Evolutionary conservation across 805 yeast species (phyloP).

Genomic region (Saturnispora sekii): DNA sequence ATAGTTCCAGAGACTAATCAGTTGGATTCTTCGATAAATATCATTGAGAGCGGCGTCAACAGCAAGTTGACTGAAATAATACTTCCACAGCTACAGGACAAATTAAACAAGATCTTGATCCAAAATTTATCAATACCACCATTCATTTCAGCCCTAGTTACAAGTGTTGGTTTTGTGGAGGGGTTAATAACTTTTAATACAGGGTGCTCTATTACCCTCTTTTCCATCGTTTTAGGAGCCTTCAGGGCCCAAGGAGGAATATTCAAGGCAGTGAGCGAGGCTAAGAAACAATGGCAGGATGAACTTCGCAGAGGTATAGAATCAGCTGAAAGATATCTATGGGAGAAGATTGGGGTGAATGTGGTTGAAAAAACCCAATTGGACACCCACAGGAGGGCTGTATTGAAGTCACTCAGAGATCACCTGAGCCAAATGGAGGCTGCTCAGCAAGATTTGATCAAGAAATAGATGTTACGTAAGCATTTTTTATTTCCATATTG

Average conservation of each 20-base stretch:
- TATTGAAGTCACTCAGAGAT: neutral
- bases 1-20: slow-evolving; percentile 11
- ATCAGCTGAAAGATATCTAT: neutral
- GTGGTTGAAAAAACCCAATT: slow-evolving; percentile 1
- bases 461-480: neutral
- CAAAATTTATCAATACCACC: slow-evolving; percentile 19
- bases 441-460: neutral
- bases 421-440: neutral
- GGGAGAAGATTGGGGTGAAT: slow-evolving; percentile 4
- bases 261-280: slow-evolving; percentile 9
- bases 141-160: slow-evolving; percentile 19
- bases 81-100: slow-evolving; percentile 22
- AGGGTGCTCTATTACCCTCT: slow-evolving; percentile 20
- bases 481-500: no score
- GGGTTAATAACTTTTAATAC: slow-evolving; percentile 22
- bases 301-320: slow-evolving; percentile 3
- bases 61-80: slow-evolving; percentile 11
- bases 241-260: slow-evolving; percentile 20
- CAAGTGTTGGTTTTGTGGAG: slow-evolving; percentile 21
- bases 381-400: neutral
- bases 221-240: slow-evolving; percentile 22
- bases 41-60: neutral
- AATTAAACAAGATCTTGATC: slow-evolving; percentile 18
- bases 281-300: slow-evolving; percentile 2
- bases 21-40: slow-evolving; percentile 11